A percentile compares a stretch with the other conserved stretches of the same genome.
Evolutionary conservation across 352 stramenopile species (phyloP).

Genomic region (Aphanomyces invadans): DNA sequence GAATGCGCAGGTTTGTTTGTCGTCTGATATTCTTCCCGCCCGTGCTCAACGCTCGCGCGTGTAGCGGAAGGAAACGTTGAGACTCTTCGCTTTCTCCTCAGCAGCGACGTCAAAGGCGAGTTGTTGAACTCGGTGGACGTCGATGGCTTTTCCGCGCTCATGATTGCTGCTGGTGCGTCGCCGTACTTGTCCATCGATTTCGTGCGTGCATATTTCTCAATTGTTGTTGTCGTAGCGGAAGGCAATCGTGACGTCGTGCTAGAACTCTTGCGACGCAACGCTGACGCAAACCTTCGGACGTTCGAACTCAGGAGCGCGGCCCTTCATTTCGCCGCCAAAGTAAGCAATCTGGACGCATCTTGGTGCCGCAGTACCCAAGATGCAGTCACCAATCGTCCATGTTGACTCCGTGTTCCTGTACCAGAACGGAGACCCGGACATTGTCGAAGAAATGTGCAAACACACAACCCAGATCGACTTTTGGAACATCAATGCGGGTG

Average conservation of each 20-base stretch:
- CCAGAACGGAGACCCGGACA: slow-evolving; percentile 54
- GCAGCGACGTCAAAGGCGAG: slow-evolving; percentile 52
- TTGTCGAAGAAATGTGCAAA: slow-evolving; percentile 62
- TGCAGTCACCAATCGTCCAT: too few species aligned
- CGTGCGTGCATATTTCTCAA: too few species aligned
- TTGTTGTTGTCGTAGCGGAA: slow-evolving; percentile 35
- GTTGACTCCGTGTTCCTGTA: not conserved
- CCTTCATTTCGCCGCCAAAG: slow-evolving; percentile 75
- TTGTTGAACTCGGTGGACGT: slow-evolving; percentile 66
- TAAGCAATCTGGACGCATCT: too few species aligned
- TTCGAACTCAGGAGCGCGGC: slow-evolving; percentile 67
- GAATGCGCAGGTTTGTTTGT: slow-evolving; percentile 7
- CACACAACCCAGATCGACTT: slow-evolving; percentile 52
- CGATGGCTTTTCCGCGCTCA: slow-evolving; percentile 77
- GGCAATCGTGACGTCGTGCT: slow-evolving; percentile 49
- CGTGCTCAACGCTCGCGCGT: slow-evolving; percentile 34
- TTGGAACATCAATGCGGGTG: slow-evolving; percentile 60
- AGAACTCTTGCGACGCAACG: slow-evolving; percentile 46
- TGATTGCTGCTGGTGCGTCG: slow-evolving; percentile 45
- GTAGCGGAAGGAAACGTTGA: slow-evolving; percentile 58
- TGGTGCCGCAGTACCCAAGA: too few species aligned
- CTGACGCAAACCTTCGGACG: slow-evolving; percentile 53
- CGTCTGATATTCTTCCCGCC: not conserved
- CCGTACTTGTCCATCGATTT: not conserved
- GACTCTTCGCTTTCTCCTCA: slow-evolving; percentile 38